Evolutionary conservation across 2,329 filamentous ascomycete species (phyloP).

Genomic region (Venturia pyrina): DNA sequence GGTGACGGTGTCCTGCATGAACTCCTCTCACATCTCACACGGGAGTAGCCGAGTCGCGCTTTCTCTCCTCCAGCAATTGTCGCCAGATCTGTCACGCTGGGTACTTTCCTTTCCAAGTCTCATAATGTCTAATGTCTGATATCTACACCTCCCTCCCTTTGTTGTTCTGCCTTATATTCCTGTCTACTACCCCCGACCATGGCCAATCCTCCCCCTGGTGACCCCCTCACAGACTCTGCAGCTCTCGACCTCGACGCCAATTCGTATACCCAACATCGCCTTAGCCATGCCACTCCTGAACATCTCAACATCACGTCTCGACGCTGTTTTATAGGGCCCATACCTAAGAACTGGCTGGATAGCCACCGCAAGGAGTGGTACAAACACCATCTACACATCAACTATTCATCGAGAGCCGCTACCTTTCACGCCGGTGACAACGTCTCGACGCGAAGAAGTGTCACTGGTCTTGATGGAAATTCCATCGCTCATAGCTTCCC

Average conservation of each 20-base stretch:
- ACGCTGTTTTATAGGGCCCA: conserved; percentile 55
- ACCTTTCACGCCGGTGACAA: conserved; percentile 43
- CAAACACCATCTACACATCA: conserved; percentile 37
- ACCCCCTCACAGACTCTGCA: background rate
- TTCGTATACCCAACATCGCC: conserved; percentile 44
- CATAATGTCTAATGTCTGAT: conserved; percentile 4
- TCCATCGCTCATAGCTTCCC: conserved; percentile 26
- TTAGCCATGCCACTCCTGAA: conserved; percentile 52
- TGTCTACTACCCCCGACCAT: background rate
- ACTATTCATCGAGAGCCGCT: conserved; percentile 33
- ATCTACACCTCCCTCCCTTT: background rate
- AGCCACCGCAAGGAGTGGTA: conserved; percentile 56
- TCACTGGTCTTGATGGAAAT: conserved; percentile 29
- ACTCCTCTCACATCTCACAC: background rate
- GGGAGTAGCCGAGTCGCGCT: background rate
- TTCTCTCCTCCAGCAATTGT: background rate
- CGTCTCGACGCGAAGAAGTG: conserved; percentile 32
- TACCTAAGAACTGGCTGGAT: conserved; percentile 55
- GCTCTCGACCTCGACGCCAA: conserved; percentile 21
- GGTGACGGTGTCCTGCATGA: background rate
- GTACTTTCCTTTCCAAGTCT: background rate
- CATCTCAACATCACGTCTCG: conserved; percentile 53
- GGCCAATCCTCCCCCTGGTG: background rate
- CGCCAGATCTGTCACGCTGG: background rate
- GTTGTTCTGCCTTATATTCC: background rate